Evolutionary conservation across 2,329 filamentous ascomycete species (phyloP), one percentile per base, ranked within the genome.

Genomic region (Didymellaceae sp.): DNA sequence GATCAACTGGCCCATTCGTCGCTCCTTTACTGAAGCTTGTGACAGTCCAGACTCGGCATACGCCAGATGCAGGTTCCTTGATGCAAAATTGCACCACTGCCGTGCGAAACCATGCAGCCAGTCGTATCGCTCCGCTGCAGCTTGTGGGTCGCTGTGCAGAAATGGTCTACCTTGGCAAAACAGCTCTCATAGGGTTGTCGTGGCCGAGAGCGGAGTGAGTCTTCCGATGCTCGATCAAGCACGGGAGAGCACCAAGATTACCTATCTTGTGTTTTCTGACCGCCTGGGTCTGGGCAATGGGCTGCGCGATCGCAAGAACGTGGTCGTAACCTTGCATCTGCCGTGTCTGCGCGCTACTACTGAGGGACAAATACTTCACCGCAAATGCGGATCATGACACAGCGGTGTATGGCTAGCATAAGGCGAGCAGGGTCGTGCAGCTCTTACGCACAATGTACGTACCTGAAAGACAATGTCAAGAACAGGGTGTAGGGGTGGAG

Each of bases 261-360:
- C 39, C 48, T 49, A 62, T 58, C 57, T 63, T 61, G 55, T 55
- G 49, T 56, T 54, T 57, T 52, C 53, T 58, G 59, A 63, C 62
- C 59, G 62, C 62, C 56, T 48, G 49, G 45, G 37, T 46, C 32
- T 34, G 13, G n/a, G n/a, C n/a, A n/a, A n/a, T n/a, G n/a, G n/a
- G 41, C 41, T 47, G 24, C 40, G 52, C 31, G 39, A 57, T 45
- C 26, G 48, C 46, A 56, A 39, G 42, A 35, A 49, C 39, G 50
- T 53, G 44, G 49, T 50, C 37, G 49, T 47, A 38, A 50, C 35
- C 34, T 41, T n/a, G n/a, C n/a, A n/a, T n/a, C 31, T 41, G 30
- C 37, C 48, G 51, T 37, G 45, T 50, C 47, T 28, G 34, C 40
- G 38, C 43, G 24, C 45, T 52, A 21, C 14, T 4, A 26, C 16